Evolutionary conservation across 2,329 filamentous ascomycete genomes (phyloP), one percentile per base, ranked within the genome.

Genomic region (Nemania serpens): DNA sequence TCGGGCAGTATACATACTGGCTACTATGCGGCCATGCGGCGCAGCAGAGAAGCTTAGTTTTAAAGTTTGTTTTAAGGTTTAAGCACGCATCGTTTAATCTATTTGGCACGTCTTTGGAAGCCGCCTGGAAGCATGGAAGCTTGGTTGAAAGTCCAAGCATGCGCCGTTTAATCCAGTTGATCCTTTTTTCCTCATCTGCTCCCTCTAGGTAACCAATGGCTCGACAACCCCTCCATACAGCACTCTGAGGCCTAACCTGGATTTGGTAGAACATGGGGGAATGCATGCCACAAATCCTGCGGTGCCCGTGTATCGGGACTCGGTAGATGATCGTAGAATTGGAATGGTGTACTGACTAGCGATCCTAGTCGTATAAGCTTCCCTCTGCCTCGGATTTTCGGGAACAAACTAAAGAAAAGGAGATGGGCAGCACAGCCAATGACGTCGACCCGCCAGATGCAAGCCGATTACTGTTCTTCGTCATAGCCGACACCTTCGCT

Each of bases 401-500:
- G 58, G 34, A 29, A 2, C 20, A 29, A 49, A 43, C 18, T n/a
- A 39, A 48, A 25, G 17, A 25, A 34, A 36, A 7, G 25, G 7
- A 29, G 7, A 7, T 3, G 25, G 25, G 7, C 4, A 29, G 25
- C 20, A 57, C 22, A 52, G 22, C 34, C 54, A 50, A 13, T 39
- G 41, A 36, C 25, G 42, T 39, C 39, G 43, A 55, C 41, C 47
- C 49, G 52, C 50, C 53, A 25, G 25, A 53, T 54, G 61, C 43
- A 34, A 45, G 25, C 50, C 57, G 61, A 63, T 63, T 63, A 63
- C 61, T 63, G 61, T 63, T 63, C 61, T 60, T 60, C 57, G 57
- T 45, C 53, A 60, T 53, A 57, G 53, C 4, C 57, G 18, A 53
- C 53, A 52, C 57, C 36, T 15, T 39, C n/a, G 15, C 34, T 18